These are phyloP conservation scores for Rhododendron griersonianum DNA, from an alignment of 148 eudicot species.

Conservation along the genomic window DNA sequence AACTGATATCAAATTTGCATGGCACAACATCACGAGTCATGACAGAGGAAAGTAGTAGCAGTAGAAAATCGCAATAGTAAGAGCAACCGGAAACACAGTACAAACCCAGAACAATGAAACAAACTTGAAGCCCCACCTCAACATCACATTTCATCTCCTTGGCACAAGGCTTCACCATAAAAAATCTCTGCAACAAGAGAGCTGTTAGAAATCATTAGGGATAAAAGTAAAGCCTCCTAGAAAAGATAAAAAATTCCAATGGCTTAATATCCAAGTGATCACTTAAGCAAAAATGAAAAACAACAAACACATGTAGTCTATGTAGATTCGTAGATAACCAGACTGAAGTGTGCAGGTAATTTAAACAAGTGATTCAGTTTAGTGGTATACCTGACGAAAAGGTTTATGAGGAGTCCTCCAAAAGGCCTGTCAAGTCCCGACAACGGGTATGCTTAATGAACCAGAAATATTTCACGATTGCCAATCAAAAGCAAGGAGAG, in stretches of 20 bases:
- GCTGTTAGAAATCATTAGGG: conserved; percentile 10
- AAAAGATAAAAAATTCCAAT: not conserved
- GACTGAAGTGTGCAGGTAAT: not conserved
- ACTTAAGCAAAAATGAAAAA: not conserved
- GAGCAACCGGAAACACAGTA: not conserved
- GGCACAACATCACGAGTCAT: not conserved
- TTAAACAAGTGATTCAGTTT: not conserved
- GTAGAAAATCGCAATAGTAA: not conserved
- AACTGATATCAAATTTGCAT: not conserved
- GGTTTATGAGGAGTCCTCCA: conserved; percentile 98
- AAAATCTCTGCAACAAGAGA: conserved; percentile 77
- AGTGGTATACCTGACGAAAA: conserved; percentile 71
- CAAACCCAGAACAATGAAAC: not conserved
- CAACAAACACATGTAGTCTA: not conserved
- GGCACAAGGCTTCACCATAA: conserved; percentile 93
- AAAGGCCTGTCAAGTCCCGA: conserved; percentile 62
- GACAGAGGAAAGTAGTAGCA: not conserved
- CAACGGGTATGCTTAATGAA: conserved; percentile 9
- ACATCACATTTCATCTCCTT: conserved; percentile 99
- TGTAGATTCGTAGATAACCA: not conserved
- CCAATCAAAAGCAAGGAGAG: not conserved
- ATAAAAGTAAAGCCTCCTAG: not conserved
- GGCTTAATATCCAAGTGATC: not conserved
- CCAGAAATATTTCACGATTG: not conserved
- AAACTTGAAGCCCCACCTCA: conserved; percentile 49